Evolutionary conservation across 2,329 filamentous ascomycete genomes (phyloP).

Genomic region (Leptographium lundbergii): DNA sequence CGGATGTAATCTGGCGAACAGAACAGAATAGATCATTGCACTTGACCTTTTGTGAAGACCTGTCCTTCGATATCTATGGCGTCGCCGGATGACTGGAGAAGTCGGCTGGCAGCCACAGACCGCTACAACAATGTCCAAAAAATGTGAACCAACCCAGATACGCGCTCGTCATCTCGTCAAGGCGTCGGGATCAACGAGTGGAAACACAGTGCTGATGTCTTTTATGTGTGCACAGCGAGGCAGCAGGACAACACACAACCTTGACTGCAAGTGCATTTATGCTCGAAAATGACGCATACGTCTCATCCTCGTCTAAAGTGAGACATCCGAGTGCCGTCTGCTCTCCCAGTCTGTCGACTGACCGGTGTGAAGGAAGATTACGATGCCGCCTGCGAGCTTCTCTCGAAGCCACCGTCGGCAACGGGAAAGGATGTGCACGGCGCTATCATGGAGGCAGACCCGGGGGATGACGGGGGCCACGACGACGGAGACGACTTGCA

Average conservation of each 20-base stretch:
- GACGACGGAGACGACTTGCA: constrained; percentile 22
- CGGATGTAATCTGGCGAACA: background rate
- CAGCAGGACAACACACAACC: constrained; percentile 10
- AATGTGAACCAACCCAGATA: constrained; percentile 27
- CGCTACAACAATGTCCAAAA: constrained; percentile 51
- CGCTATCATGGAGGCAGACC: constrained; percentile 3
- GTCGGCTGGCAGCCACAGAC: constrained; percentile 40
- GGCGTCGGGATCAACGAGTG: background rate
- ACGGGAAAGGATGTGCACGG: constrained; percentile 1
- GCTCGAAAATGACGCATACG: constrained; percentile 53
- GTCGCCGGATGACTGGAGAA: constrained; percentile 31
- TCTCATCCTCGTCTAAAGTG: constrained; percentile 45
- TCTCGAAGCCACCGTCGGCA: background rate
- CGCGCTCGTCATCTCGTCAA: background rate
- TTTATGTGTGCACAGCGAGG: constrained; percentile 30
- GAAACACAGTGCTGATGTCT: background rate
- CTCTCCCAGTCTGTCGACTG: background rate
- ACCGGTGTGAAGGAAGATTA: constrained; percentile 41
- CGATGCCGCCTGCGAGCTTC: constrained; percentile 26
- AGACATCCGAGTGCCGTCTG: constrained; percentile 11
- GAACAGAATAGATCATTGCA: background rate
- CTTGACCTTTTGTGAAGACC: background rate
- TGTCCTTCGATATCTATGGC: background rate
- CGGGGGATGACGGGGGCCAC: background rate
- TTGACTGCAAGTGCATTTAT: constrained; percentile 40